phyloP scores from a whole-genome alignment of 306 rosid genomes.

The Trifolium subterraneum region DNA sequence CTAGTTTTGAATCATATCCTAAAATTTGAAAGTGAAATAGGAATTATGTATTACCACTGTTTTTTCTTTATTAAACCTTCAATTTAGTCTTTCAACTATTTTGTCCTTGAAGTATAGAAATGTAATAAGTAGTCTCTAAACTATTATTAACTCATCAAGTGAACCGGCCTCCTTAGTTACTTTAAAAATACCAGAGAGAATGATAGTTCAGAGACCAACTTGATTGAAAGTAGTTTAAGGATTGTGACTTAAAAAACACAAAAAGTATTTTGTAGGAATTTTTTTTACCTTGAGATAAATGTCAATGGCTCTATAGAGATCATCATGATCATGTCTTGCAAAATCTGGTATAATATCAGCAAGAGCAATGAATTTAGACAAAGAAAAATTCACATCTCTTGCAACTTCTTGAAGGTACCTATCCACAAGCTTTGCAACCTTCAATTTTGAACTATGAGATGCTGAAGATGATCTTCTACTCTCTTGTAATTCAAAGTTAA shows the following conservation, averaged over 20 bases:
- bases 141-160: too few relatives aligned
- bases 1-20: slow-evolving; percentile 68
- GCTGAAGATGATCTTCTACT: slow-evolving; percentile 94
- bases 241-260: slow-evolving; percentile 36
- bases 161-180: too few relatives aligned
- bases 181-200: too few relatives aligned
- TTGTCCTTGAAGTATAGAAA: too few relatives aligned
- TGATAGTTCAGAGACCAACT: too few relatives aligned
- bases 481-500: slow-evolving; percentile 89
- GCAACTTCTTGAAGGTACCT: slow-evolving; percentile 88
- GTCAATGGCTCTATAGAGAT: slow-evolving; percentile 93
- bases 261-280: not conserved
- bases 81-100: too few relatives aligned
- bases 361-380: slow-evolving; percentile 74
- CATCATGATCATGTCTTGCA: slow-evolving; percentile 96
- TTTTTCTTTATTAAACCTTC: not conserved
- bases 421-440: slow-evolving; percentile 92
- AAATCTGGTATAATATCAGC: slow-evolving; percentile 90
- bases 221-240: too few relatives aligned
- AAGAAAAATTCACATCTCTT: slow-evolving; percentile 71
- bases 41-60: slow-evolving; percentile 39
- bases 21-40: slow-evolving; percentile 55
- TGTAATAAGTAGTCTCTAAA: too few relatives aligned
- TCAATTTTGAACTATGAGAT: slow-evolving; percentile 86
- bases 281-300: slow-evolving; percentile 87